Evolutionary conservation across 2,329 filamentous ascomycete genomes (phyloP).

Genomic region (Neonectria hederae): DNA sequence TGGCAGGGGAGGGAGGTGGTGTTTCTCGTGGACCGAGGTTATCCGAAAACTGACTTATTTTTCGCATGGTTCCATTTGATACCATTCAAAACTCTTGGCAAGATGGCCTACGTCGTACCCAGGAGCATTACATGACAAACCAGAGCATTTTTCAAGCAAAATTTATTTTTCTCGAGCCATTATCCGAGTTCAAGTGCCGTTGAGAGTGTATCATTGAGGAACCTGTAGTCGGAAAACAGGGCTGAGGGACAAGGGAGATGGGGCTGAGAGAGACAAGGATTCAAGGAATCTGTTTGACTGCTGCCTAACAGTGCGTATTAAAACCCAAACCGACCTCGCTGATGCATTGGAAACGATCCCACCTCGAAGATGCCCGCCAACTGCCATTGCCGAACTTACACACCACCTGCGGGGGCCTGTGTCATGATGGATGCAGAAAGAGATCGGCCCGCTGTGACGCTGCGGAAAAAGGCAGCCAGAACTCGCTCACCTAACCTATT

Average conservation of each 20-base stretch:
- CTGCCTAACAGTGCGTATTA: neutral
- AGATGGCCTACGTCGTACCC: neutral
- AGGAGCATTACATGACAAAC: neutral
- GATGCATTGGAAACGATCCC: neutral
- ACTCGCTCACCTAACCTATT: neutral
- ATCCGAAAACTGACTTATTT: neutral
- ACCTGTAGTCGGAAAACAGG: neutral
- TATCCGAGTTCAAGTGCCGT: neutral
- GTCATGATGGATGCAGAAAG: neutral
- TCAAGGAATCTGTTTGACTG: neutral
- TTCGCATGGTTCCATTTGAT: neutral
- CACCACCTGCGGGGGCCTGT: neutral
- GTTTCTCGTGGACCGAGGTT: neutral
- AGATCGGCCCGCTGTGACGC: neutral
- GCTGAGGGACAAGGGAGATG: neutral
- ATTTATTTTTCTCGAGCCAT: neutral
- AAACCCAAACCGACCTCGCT: neutral
- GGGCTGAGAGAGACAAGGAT: neutral
- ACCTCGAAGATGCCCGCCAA: neutral
- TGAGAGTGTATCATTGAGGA: neutral
- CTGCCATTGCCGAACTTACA: neutral
- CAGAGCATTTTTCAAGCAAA: neutral
- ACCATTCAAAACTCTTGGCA: neutral
- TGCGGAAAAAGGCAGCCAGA: neutral
- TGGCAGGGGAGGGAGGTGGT: neutral